Evolutionary conservation across 73 alveolate genomes (phyloP), one percentile per base, ranked within the genome.

Genomic region (Urostyla sp.): DNA sequence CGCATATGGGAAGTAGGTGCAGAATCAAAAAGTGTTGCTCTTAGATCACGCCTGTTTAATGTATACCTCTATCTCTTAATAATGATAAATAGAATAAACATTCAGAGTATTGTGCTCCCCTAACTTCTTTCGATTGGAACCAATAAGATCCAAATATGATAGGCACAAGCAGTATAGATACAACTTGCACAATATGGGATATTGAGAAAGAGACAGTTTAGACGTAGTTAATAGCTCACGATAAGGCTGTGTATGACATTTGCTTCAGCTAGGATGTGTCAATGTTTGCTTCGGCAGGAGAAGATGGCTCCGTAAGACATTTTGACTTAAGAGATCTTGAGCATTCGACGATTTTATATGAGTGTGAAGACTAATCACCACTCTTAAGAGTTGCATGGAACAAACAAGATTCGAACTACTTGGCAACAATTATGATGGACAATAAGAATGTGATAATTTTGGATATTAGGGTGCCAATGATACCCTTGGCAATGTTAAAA

Each of bases 101-200:
- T 76, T 76, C 91, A 51, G 81, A 72, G 73, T 91, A 81, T 78
- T 81, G 95, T 87, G 98, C 99, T 0, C 99, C 99, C 3, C 72
- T 97, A 77, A 97, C 99, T 2, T 94, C 99, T 1, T 97, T 97
- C 59, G 99, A 97, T 84, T 97, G 99, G 99, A 97, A 96, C 58
- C 77, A 84, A 10, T 90, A 85, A 61, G 89, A 92, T 63, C 96
- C 89, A 56, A 91, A 95, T 74, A 89, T 91, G 67, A 85, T 97
- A 11, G 99, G 99, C 3, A 96, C 99, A 26, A 95, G 99, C 13
- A 91, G 98, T 30, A 88, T 97, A 20, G 99, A 97, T 87, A 97
- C 99, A 1, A 97, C 99, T 13, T 97, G 99, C 81, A 96, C 99
- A 8, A 96, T 97, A 16, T 97, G 99, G 99, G 99, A 97, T 52